These are phyloP conservation scores for Boletus subluridellus DNA, from an alignment of 1,284 basidiomycete species.

Conservation along the genomic window DNA sequence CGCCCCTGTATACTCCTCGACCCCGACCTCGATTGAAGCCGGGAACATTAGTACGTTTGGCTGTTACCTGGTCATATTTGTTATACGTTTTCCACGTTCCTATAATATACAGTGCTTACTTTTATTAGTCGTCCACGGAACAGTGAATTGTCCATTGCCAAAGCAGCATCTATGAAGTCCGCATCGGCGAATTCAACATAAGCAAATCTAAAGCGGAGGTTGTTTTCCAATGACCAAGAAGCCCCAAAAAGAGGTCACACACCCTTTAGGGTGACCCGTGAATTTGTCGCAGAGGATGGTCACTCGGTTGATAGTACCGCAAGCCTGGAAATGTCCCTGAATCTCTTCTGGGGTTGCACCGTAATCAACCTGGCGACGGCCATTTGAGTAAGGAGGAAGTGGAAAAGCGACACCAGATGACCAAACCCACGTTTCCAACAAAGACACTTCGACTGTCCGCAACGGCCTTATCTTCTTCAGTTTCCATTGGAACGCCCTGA, in stretches of 20 bases:
- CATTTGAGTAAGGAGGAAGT: conserved; percentile 9
- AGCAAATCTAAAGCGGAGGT: conserved; percentile 66
- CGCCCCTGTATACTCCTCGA: conserved; percentile 71
- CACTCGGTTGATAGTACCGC: conserved; percentile 97
- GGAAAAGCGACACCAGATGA: conserved; percentile 5
- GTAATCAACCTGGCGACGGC: conserved; percentile 83
- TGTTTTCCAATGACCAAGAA: not conserved
- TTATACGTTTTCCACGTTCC: not conserved
- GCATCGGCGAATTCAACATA: conserved; percentile 99
- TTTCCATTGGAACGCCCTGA: conserved; percentile 55
- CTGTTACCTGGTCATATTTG: conserved; percentile 63
- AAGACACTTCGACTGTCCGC: conserved; percentile 91
- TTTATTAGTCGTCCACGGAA: conserved; percentile 94
- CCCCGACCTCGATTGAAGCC: conserved; percentile 84
- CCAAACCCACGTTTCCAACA: conserved; percentile 86
- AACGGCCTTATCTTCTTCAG: conserved; percentile 71
- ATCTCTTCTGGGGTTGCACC: conserved; percentile 97
- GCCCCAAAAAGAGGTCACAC: conserved; percentile 26
- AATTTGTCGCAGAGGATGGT: conserved; percentile 99
- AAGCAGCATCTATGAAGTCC: conserved; percentile 87
- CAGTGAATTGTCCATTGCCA: conserved; percentile 93
- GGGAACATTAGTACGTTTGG: conserved; percentile 91
- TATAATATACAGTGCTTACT: conserved; percentile 41
- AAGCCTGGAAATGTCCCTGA: conserved; percentile 95
- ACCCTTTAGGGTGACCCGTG: conserved; percentile 99